Evolutionary conservation across 2,329 filamentous ascomycete species (phyloP).

Genomic region (Elsinoe fawcettii): DNA sequence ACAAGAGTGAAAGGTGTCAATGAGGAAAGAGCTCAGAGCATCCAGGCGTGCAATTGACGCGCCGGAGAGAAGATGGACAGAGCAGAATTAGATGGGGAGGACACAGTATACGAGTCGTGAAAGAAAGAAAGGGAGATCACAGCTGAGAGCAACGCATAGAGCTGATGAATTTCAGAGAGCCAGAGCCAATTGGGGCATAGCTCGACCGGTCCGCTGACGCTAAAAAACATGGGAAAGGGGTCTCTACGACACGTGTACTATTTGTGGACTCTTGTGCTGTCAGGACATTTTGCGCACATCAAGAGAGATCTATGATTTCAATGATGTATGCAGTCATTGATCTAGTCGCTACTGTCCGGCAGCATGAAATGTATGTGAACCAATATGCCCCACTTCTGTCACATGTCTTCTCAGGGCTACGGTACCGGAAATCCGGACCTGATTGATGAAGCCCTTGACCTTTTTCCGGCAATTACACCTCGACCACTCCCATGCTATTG

Average conservation of each 20-base stretch:
- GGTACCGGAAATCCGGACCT: neutral
- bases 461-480: neutral
- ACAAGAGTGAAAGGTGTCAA: neutral
- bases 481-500: neutral
- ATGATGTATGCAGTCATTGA: neutral
- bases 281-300: too few relatives aligned
- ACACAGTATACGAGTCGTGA: neutral
- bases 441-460: constrained; percentile 1
- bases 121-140: neutral
- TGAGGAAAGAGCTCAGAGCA: neutral
- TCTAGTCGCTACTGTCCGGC: neutral
- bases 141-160: neutral
- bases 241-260: constrained; percentile 6
- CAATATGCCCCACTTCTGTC: neutral
- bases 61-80: neutral
- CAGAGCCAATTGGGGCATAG: constrained; percentile 2
- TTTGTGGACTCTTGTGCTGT: neutral
- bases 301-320: neutral
- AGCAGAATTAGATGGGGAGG: neutral
- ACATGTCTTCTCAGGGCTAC: neutral
- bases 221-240: neutral
- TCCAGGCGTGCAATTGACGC: neutral
- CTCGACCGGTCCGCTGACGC: constrained; percentile 9
- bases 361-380: constrained; percentile 8
- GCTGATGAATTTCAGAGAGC: constrained; percentile 12